Conservation (phyloP, 1,284 basidiomycete genomes). For the Ustilago hordei region DNA sequence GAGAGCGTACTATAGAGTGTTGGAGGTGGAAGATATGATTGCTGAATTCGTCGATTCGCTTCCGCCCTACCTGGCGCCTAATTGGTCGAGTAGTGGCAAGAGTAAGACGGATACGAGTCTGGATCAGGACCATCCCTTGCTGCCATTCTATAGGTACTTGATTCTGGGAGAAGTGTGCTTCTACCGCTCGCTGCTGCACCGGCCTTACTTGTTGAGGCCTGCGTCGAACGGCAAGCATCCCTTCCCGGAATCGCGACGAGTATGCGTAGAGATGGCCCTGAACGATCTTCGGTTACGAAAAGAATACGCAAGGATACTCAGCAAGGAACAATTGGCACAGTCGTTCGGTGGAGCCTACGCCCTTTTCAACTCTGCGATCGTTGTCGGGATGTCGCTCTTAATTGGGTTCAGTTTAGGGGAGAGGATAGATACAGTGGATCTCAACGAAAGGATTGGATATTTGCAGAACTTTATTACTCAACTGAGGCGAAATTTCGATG, state of each 20-base stretch:
- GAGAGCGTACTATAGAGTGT: constrained; percentile 44
- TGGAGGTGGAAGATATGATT: constrained; percentile 53
- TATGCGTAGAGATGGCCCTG: constrained; percentile 49
- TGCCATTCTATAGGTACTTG: constrained; percentile 52
- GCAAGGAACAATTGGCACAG: constrained; percentile 47
- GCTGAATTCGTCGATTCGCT: constrained; percentile 50
- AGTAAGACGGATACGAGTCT: constrained; percentile 45
- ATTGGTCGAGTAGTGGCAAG: constrained; percentile 36
- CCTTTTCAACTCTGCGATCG: constrained; percentile 54
- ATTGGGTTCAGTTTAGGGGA: constrained; percentile 48
- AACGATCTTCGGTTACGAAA: constrained; percentile 49
- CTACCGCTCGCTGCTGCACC: constrained; percentile 51
- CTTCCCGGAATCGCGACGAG: constrained; percentile 40
- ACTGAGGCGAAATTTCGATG: constrained; percentile 44
- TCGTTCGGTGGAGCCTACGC: constrained; percentile 52
- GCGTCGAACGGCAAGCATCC: constrained; percentile 49
- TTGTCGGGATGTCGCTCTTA: constrained; percentile 49
- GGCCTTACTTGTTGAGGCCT: constrained; percentile 45
- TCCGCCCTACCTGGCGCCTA: constrained; percentile 43
- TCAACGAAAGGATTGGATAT: constrained; percentile 46
- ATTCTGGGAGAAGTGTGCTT: constrained; percentile 48
- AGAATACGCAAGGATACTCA: constrained; percentile 32
- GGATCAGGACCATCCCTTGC: constrained; percentile 47
- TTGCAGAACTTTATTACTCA: constrained; percentile 51
- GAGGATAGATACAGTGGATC: constrained; percentile 33